Conservation (phyloP, 805 yeast species). For the Ogataea naganishii region DNA sequence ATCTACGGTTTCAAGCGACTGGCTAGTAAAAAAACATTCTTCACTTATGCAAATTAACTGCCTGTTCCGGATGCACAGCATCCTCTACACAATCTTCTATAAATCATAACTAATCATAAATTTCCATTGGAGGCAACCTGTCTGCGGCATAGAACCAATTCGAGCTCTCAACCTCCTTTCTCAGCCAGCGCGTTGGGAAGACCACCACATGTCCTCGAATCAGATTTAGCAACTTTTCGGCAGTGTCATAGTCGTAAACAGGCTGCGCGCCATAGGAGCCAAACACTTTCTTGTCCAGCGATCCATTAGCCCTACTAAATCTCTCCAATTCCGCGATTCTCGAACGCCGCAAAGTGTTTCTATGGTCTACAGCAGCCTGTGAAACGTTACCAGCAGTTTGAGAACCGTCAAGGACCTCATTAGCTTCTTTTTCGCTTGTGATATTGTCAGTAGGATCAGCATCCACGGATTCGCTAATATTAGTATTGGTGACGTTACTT, state of each 20-base stretch:
- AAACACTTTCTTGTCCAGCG: constrained; percentile 6
- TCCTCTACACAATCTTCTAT: background rate
- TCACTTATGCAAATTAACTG: too few relatives aligned
- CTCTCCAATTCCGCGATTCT: constrained; percentile 21
- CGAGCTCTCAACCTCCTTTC: constrained; percentile 76
- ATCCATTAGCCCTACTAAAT: constrained; percentile 5
- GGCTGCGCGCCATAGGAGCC: constrained; percentile 7
- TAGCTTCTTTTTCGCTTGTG: too few relatives aligned
- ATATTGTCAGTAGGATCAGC: too few relatives aligned
- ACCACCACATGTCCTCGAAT: constrained; percentile 81
- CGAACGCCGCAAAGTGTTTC: constrained; percentile 15
- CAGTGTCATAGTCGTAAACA: constrained; percentile 56
- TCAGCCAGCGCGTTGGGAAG: constrained; percentile 91
- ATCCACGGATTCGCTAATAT: too few relatives aligned
- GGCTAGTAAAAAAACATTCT: too few relatives aligned
- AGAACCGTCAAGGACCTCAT: too few relatives aligned
- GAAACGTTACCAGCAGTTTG: too few relatives aligned
- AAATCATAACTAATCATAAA: constrained; percentile 57
- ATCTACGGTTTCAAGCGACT: too few relatives aligned
- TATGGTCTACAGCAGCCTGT: too few relatives aligned
- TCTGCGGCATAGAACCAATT: constrained; percentile 96
- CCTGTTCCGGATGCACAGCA: too few relatives aligned
- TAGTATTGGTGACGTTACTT: too few relatives aligned
- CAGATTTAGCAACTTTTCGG: constrained; percentile 61
- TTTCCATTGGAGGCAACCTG: constrained; percentile 90